A percentile compares a stretch with the other conserved stretches of the same genome.
Conservation (phyloP, 331 rosid genomes). For the Saraca asoca region DNA sequence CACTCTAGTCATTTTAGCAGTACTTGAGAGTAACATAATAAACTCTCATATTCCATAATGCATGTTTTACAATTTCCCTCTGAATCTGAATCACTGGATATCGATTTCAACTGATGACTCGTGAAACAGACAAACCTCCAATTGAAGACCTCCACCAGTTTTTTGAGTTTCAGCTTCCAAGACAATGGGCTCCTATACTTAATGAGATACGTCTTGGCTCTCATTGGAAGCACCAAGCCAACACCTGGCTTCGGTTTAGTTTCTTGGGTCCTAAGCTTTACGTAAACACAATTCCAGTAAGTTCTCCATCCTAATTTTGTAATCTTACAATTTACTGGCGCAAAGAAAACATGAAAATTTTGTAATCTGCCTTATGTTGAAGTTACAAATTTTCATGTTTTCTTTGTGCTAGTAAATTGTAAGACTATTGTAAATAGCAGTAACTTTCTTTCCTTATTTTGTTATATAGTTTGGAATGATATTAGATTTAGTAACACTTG, state of each 20-base stretch:
- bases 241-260: constrained; percentile 70
- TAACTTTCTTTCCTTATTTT: background rate
- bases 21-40: background rate
- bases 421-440: constrained; percentile 4
- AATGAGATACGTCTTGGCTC: constrained; percentile 79
- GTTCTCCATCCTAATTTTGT: constrained; percentile 22
- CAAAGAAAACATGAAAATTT: no score
- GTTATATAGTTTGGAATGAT: background rate
- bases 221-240: constrained; percentile 62
- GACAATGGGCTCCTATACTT: constrained; percentile 82
- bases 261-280: constrained; percentile 82
- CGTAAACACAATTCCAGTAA: constrained; percentile 72
- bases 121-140: constrained; percentile 80
- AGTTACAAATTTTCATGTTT: constrained; percentile 7
- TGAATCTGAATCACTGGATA: background rate
- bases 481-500: constrained; percentile 5
- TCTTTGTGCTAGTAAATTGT: background rate
- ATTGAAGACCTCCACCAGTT: constrained; percentile 79
- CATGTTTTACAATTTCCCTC: constrained; percentile 10
- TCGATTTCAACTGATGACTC: constrained; percentile 5
- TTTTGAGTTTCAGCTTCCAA: constrained; percentile 87
- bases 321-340: no score
- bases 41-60: background rate
- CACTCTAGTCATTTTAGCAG: background rate
- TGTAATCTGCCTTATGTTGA: no score